A percentile compares a stretch with the other conserved stretches of the same genome.
Evolutionary conservation across 768 basidiomycete genomes (phyloP).

Genomic region (Amanita pallidorosea): DNA sequence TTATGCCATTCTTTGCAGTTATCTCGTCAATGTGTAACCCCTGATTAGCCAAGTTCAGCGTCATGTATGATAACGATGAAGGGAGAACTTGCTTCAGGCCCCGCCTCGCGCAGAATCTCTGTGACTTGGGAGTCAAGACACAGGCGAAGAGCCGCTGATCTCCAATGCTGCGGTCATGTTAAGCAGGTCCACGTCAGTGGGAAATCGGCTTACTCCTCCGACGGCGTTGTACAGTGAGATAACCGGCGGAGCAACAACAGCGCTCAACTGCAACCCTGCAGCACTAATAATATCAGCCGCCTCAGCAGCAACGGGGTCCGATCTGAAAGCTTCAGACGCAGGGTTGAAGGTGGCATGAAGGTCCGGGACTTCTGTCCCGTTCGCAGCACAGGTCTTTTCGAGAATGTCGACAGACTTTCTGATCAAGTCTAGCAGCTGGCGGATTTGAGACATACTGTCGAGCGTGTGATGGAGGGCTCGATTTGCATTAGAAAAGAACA

Average conservation of each 20-base stretch:
- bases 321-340: conserved; percentile 13
- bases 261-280: conserved; percentile 16
- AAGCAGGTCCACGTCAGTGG: neutral
- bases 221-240: conserved; percentile 7
- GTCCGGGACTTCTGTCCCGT: conserved; percentile 10
- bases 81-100: conserved; percentile 14
- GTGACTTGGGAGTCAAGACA: conserved; percentile 15
- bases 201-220: conserved; percentile 4
- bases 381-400: conserved; percentile 7
- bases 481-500: no score
- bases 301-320: conserved; percentile 9
- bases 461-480: no score
- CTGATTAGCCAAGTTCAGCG: conserved; percentile 8
- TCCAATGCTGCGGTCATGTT: conserved; percentile 10
- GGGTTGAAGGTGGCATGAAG: conserved; percentile 13
- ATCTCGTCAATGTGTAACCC: conserved; percentile 28
- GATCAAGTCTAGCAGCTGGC: conserved; percentile 2
- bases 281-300: conserved; percentile 12
- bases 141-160: conserved; percentile 15
- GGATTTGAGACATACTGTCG: neutral
- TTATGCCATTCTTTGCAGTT: conserved; percentile 17
- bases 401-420: neutral
- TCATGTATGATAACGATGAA: neutral
- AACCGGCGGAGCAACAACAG: conserved; percentile 11
- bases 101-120: conserved; percentile 22